Conservation (phyloP, 371 early-diverging fungal species). For the Parasitella parasitica region DNA sequence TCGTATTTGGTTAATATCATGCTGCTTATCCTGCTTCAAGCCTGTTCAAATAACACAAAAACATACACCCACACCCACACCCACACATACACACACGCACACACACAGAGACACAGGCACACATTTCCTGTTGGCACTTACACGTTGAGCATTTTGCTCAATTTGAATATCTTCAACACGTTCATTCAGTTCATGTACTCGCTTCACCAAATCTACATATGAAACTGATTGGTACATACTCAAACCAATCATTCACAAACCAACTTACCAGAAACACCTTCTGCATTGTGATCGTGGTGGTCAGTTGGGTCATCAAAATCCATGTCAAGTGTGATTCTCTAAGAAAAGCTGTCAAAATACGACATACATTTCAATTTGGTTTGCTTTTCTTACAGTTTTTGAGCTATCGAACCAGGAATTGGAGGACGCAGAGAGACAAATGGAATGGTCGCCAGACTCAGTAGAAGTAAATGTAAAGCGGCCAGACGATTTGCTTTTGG, state of each 20-base stretch:
- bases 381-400: constrained; percentile 44
- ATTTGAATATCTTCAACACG: constrained; percentile 81
- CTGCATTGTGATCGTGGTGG: constrained; percentile 59
- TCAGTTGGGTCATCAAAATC: constrained; percentile 71
- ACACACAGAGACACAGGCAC: no score
- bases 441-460: constrained; percentile 85
- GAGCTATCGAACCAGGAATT: constrained; percentile 60
- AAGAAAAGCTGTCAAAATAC: constrained; percentile 16
- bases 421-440: constrained; percentile 74
- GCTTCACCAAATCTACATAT: constrained; percentile 62
- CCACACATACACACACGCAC: no score
- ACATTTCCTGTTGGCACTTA: constrained; percentile 46
- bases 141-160: constrained; percentile 89
- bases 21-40: neutral
- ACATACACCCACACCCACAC: no score
- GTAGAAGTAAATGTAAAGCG: constrained; percentile 87
- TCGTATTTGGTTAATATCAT: neutral
- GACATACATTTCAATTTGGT: neutral
- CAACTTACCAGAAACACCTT: constrained; percentile 54
- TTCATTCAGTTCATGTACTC: constrained; percentile 79
- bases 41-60: neutral
- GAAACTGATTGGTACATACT: no score
- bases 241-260: no score
- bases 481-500: constrained; percentile 70
- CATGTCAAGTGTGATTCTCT: constrained; percentile 72